Percentiles rank a stretch among this genome's conserved stretches.
Conservation (phyloP, 2,329 filamentous ascomycete genomes). For the Aspergillus uvarum region DNA sequence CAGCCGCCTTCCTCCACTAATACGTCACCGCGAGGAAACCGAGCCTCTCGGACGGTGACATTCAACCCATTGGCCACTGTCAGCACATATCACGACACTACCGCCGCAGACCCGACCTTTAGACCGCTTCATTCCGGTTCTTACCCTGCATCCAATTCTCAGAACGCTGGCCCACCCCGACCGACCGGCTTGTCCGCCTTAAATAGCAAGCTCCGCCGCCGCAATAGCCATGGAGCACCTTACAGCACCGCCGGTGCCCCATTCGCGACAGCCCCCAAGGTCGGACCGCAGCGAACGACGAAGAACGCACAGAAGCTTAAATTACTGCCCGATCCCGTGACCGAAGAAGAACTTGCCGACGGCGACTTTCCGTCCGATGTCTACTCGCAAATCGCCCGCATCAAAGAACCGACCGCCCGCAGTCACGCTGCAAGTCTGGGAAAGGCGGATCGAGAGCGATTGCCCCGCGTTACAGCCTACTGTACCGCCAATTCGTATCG, state of each 20-base stretch:
- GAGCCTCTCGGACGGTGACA: constrained; percentile 46
- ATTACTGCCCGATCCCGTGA: constrained; percentile 86
- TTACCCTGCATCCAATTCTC: constrained; percentile 35
- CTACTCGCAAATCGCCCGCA: constrained; percentile 95
- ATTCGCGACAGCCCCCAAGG: constrained; percentile 60
- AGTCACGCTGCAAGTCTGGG: constrained; percentile 88
- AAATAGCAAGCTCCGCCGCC: constrained; percentile 81
- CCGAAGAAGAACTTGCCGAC: constrained; percentile 74
- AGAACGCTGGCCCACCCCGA: constrained; percentile 27
- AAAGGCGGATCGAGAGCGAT: constrained; percentile 82
- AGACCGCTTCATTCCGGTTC: constrained; percentile 43
- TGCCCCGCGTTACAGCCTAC: constrained; percentile 93
- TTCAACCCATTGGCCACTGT: constrained; percentile 50
- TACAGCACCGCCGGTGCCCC: constrained; percentile 43
- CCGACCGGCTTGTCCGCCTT: constrained; percentile 72
- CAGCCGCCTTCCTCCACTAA: constrained; percentile 25
- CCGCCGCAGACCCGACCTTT: constrained; percentile 43
- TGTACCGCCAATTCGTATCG: constrained; percentile 92
- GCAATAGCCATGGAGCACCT: constrained; percentile 76
- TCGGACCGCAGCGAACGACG: constrained; percentile 90
- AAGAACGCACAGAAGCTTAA: constrained; percentile 97
- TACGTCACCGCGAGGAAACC: constrained; percentile 41
- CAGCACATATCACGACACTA: constrained; percentile 43
- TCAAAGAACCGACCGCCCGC: constrained; percentile 91
- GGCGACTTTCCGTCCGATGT: constrained; percentile 94